These are phyloP conservation scores for Simplicillium sp. DNA, from an alignment of 2,329 filamentous ascomycete genomes.

Conservation along the genomic window DNA sequence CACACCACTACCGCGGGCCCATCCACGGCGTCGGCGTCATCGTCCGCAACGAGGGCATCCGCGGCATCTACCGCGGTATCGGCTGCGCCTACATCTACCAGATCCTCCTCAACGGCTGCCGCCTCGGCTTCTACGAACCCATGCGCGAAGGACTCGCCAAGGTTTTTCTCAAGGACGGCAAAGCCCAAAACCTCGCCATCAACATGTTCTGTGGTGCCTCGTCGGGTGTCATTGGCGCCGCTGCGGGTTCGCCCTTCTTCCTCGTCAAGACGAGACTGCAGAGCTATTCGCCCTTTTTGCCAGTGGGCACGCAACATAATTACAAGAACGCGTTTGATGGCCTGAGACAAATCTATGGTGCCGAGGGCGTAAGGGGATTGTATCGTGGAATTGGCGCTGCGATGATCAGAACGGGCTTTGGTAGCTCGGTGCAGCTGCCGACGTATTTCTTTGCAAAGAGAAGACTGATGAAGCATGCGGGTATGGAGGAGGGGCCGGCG, in stretches of 20 bases:
- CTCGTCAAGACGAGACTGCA: constrained; percentile 94
- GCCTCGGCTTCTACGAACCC: constrained; percentile 95
- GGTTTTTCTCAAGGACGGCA: constrained; percentile 60
- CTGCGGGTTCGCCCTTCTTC: constrained; percentile 94
- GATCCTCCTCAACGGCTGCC: constrained; percentile 90
- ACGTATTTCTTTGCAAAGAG: constrained; percentile 98
- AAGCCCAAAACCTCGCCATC: constrained; percentile 75
- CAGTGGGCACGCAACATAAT: constrained; percentile 92
- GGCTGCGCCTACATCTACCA: constrained; percentile 95
- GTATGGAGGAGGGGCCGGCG: constrained; percentile 82
- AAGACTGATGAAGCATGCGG: constrained; percentile 68
- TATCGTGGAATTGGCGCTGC: constrained; percentile 88
- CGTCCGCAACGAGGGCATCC: constrained; percentile 77
- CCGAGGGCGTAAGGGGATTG: constrained; percentile 70
- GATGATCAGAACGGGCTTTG: constrained; percentile 93
- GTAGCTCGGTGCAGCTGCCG: constrained; percentile 89
- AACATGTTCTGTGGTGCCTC: constrained; percentile 90
- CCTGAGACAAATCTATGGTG: constrained; percentile 64
- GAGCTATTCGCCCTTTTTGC: constrained; percentile 84
- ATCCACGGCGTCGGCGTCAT: constrained; percentile 88
- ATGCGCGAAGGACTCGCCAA: constrained; percentile 64
- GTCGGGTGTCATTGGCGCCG: constrained; percentile 84
- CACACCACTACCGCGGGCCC: constrained; percentile 82
- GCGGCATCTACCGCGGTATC: constrained; percentile 79
- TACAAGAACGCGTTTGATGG: constrained; percentile 85